Percentiles rank a stretch among this genome's conserved stretches.
Evolutionary conservation across 2,329 filamentous ascomycete species (phyloP).

Genomic region (Volutella citrinella): DNA sequence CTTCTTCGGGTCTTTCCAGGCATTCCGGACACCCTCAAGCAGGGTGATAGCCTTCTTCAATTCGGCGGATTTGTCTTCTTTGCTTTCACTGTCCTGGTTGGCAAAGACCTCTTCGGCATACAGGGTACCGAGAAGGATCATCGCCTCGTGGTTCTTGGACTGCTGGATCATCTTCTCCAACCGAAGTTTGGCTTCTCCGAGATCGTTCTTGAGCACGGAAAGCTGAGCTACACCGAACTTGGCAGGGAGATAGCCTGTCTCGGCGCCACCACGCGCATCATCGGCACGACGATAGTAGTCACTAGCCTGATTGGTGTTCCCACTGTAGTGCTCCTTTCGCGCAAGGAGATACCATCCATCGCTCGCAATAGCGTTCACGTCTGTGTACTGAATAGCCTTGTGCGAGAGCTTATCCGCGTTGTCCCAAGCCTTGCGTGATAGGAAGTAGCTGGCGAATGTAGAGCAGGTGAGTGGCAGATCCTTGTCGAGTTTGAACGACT

Average conservation of each 20-base stretch:
- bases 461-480: constrained; percentile 85
- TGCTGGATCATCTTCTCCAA: constrained; percentile 93
- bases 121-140: constrained; percentile 85
- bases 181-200: constrained; percentile 87
- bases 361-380: constrained; percentile 93
- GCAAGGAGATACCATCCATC: constrained; percentile 97
- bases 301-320: constrained; percentile 69
- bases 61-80: constrained; percentile 84
- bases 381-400: constrained; percentile 92
- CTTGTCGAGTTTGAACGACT: constrained; percentile 90
- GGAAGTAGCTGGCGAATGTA: constrained; percentile 86
- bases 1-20: constrained; percentile 93
- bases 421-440: constrained; percentile 74
- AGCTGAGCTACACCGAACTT: constrained; percentile 94
- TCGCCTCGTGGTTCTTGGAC: constrained; percentile 79
- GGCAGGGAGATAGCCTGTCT: constrained; percentile 86
- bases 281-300: constrained; percentile 91
- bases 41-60: constrained; percentile 82
- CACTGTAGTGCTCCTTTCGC: constrained; percentile 82
- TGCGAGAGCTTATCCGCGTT: constrained; percentile 85
- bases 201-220: constrained; percentile 77
- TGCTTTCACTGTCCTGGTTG: constrained; percentile 66
- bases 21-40: constrained; percentile 77
- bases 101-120: constrained; percentile 94
- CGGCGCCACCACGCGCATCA: constrained; percentile 85